Percentiles rank a stretch among this genome's conserved stretches.
These are phyloP conservation scores for Vigna unguiculata DNA, from an alignment of 306 rosid species.

Conservation along the genomic window DNA sequence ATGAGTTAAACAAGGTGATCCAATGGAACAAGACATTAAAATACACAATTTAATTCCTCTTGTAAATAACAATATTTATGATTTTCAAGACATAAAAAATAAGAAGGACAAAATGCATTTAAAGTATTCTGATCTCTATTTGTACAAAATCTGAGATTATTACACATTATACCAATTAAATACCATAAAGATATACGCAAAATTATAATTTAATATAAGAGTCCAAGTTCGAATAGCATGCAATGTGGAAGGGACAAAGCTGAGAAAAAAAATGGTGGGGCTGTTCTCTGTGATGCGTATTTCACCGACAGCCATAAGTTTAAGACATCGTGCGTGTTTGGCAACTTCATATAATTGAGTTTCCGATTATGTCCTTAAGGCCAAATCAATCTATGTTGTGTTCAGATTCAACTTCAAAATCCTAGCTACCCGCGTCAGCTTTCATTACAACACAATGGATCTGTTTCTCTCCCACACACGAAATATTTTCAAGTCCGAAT, in stretches of 20 bases:
- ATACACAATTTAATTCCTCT: too few relatives aligned
- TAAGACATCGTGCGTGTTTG: not conserved
- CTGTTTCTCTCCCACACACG: not conserved
- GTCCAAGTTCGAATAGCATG: not conserved
- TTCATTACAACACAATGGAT: not conserved
- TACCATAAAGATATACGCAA: too few relatives aligned
- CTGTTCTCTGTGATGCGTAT: slow-evolving; percentile 2
- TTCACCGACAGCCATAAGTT: slow-evolving; percentile 21
- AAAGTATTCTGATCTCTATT: too few relatives aligned
- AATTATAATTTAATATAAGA: too few relatives aligned
- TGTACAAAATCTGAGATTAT: too few relatives aligned
- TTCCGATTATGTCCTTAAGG: not conserved
- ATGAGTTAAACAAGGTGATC: too few relatives aligned
- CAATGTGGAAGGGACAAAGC: not conserved
- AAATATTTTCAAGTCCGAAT: not conserved
- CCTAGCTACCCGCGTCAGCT: not conserved
- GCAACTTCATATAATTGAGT: not conserved
- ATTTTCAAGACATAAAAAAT: too few relatives aligned
- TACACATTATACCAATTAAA: too few relatives aligned
- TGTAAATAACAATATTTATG: too few relatives aligned
- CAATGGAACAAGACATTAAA: too few relatives aligned
- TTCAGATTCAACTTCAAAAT: not conserved
- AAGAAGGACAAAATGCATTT: too few relatives aligned
- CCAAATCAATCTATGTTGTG: not conserved
- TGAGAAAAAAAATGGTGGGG: not conserved